Base-by-base conservation (phyloP, 352 stramenopile genomes). In the Pythium rishiriense region DNA sequence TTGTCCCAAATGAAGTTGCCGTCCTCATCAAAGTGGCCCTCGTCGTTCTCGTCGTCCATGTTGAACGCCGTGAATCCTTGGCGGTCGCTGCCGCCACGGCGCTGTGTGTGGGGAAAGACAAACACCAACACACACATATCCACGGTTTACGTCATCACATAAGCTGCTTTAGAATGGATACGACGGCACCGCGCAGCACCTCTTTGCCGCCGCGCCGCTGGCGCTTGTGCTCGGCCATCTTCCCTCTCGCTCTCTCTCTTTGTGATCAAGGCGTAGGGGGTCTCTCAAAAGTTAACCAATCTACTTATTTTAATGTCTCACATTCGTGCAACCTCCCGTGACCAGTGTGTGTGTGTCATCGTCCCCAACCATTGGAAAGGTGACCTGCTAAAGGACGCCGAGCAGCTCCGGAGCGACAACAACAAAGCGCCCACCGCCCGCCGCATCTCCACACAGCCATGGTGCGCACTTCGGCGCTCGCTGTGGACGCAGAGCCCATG, bases 1-100 rank as follows among this genome's bases (percentile, higher is more conserved):
- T 85, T 81, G 63, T 88, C 83, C 86, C 86, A 95, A 31, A 93
- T 76, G 55, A 92, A 95, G 61, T 91, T 87, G 53, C 83, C 86
- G 25, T 76, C 67, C 15, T 80, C 78, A 69, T 95, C 86, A 58
- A 95, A 95, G 63, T 93, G 78, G 39, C 86, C 86, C 46, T 95
- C 86, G 42, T 95, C 86, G 53, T 90, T 81, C 66, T 95, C 86
- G 60, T 95, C 86, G 28, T 92, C 74, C 78, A 95, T 87, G 56
- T 95, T 75, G 73, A 95, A 95, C 54, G 76, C 68, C 19, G 86
- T 95, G 68, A 93, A 73, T 5, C 79, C 82, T 19, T 70, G 76
- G 52, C 59, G 67, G 46, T 61, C 59, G 42, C 49, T 61, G 12
- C 46, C 43, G 4, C 50, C 12, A 24, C 42, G 29, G 17, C 65